These are phyloP conservation scores for Allium cepa DNA, from an alignment of 106 monocot genomes.

Conservation along the genomic window DNA sequence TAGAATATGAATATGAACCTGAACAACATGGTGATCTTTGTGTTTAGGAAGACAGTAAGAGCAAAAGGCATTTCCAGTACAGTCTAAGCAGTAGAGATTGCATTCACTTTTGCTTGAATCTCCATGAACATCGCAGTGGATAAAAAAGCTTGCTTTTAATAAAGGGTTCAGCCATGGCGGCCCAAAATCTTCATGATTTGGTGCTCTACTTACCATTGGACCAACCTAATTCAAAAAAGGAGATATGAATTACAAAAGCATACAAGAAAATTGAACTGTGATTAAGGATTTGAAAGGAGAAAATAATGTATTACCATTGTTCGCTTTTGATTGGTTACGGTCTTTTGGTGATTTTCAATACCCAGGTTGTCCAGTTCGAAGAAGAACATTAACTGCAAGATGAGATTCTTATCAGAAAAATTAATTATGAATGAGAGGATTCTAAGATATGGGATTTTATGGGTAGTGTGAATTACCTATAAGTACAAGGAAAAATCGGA, in stretches of 20 bases:
- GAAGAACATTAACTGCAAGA: conserved; percentile 1
- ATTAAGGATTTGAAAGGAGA: not conserved
- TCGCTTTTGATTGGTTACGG: conserved; percentile 53
- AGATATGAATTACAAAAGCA: not conserved
- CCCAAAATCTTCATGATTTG: conserved; percentile 30
- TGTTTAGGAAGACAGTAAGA: conserved; percentile 66
- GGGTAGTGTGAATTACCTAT: not conserved
- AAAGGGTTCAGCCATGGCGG: conserved; percentile 77
- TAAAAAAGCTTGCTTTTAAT: conserved; percentile 62
- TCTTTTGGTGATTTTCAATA: conserved; percentile 38
- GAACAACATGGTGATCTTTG: conserved; percentile 64
- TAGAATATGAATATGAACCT: conserved; percentile 29
- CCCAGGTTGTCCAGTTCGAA: conserved; percentile 36
- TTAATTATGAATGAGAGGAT: not conserved
- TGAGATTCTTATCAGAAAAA: conserved; percentile 4
- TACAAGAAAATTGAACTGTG: not conserved
- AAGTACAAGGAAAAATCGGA: not conserved
- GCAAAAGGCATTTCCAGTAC: conserved; percentile 60
- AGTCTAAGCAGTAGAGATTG: conserved; percentile 77
- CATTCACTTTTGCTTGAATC: conserved; percentile 78
- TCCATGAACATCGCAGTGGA: conserved; percentile 39
- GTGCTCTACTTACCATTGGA: conserved; percentile 29
- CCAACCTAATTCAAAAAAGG: conserved; percentile 29
- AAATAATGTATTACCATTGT: conserved; percentile 37
- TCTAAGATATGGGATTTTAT: not conserved